Percentiles rank a stretch among this genome's conserved stretches.
Evolutionary conservation across 2,329 filamentous ascomycete genomes (phyloP).

Genomic region (Aspergillus sergii): DNA sequence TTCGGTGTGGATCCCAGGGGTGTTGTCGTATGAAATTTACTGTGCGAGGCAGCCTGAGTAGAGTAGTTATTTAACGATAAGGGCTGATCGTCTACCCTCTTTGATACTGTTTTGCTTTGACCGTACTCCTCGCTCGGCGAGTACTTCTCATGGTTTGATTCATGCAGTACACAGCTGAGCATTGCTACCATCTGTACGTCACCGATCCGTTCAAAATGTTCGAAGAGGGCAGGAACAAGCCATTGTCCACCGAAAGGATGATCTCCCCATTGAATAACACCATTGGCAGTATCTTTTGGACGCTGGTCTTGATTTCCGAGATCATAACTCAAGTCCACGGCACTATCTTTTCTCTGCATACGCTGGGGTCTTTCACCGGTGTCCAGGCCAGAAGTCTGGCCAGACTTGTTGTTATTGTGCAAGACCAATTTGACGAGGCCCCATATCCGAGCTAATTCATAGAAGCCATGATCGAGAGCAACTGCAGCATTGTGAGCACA

Average conservation of each 20-base stretch:
- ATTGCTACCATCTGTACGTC: constrained; percentile 69
- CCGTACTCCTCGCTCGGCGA: constrained; percentile 27
- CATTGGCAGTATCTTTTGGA: constrained; percentile 41
- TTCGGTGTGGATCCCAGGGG: constrained; percentile 37
- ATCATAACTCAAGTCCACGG: constrained; percentile 35
- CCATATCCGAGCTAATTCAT: constrained; percentile 82
- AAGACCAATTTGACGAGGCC: constrained; percentile 76
- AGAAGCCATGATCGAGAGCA: constrained; percentile 69
- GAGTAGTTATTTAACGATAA: constrained; percentile 53
- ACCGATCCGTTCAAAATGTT: constrained; percentile 62
- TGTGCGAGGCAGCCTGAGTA: constrained; percentile 42
- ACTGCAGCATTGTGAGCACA: constrained; percentile 82
- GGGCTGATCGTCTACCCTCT: constrained; percentile 46
- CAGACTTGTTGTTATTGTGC: constrained; percentile 72
- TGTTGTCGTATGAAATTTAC: constrained; percentile 45
- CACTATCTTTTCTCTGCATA: constrained; percentile 39
- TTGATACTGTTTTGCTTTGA: constrained; percentile 26
- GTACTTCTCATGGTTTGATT: constrained; percentile 48
- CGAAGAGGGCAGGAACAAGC: constrained; percentile 60
- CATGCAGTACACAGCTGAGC: constrained; percentile 61
- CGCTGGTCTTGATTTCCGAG: constrained; percentile 34
- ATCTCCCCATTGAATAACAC: constrained; percentile 58
- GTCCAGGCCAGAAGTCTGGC: constrained; percentile 62
- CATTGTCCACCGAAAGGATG: constrained; percentile 59
- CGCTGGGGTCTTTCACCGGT: constrained; percentile 66